Evolutionary conservation across 768 basidiomycete species (phyloP).

Genomic region (Saitozyma podzolica): DNA sequence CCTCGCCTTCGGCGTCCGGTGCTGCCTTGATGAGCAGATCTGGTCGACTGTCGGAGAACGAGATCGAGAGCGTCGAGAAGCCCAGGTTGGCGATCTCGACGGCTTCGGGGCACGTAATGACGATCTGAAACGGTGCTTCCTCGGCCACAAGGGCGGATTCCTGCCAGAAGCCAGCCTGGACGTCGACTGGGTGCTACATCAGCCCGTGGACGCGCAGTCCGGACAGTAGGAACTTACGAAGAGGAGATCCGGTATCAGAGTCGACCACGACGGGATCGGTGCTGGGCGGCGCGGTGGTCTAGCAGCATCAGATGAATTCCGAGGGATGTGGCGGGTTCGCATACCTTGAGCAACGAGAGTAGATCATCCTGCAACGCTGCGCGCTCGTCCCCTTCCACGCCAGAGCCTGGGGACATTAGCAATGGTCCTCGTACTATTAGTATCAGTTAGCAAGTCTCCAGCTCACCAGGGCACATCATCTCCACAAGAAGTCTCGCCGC

Average conservation of each 20-base stretch:
- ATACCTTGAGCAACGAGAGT: conserved; percentile 69
- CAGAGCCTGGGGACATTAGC: conserved; percentile 14
- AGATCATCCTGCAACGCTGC: conserved; percentile 67
- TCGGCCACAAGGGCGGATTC: conserved; percentile 64
- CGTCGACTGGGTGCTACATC: conserved; percentile 59
- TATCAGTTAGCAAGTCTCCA: not conserved
- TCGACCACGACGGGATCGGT: conserved; percentile 65
- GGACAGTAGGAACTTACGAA: conserved; percentile 60
- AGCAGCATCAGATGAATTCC: conserved; percentile 2
- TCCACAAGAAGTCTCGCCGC: conserved; percentile 76
- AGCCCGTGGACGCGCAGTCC: conserved; percentile 10
- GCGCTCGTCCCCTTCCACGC: conserved; percentile 36
- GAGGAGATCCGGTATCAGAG: conserved; percentile 41
- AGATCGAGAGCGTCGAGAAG: conserved; percentile 63
- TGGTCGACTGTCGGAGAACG: conserved; percentile 59
- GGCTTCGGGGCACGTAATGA: conserved; percentile 60
- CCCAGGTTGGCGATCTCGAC: conserved; percentile 63
- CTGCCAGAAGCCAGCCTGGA: conserved; percentile 70
- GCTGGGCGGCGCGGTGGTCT: conserved; percentile 71
- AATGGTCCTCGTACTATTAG: not conserved
- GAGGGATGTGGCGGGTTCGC: not conserved
- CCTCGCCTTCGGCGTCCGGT: too few species aligned
- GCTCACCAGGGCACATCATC: conserved; percentile 74
- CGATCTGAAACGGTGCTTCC: conserved; percentile 71
- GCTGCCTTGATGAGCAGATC: conserved; percentile 58